phyloP scores from a whole-genome alignment of 805 yeast species.

The Myxozyma monticola region DNA sequence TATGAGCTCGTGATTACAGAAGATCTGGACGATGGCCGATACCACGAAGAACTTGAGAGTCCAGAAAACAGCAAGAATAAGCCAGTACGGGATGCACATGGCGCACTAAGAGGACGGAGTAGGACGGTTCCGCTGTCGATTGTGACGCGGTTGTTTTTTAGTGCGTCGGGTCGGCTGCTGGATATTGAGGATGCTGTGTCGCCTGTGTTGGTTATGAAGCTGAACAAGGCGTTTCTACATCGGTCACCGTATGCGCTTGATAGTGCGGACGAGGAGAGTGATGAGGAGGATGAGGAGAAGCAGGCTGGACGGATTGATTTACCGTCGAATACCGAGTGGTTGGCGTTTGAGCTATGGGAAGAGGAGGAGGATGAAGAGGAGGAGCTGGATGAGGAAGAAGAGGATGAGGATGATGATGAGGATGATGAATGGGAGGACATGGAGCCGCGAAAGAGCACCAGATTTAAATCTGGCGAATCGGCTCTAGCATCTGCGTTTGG shows the following conservation, averaged over 20 bases:
- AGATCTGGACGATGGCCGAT: constrained; percentile 67
- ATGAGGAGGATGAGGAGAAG: constrained; percentile 22
- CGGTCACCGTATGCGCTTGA: constrained; percentile 12
- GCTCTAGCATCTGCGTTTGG: constrained; percentile 17
- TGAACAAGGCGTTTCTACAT: constrained; percentile 35
- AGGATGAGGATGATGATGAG: constrained; percentile 33
- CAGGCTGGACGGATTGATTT: constrained; percentile 14
- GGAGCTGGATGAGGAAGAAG: constrained; percentile 37
- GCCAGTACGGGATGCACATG: neutral
- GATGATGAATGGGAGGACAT: constrained; percentile 32
- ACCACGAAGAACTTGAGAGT: constrained; percentile 59
- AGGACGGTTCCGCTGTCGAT: constrained; percentile 43
- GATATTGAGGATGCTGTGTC: constrained; percentile 60
- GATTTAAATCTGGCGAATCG: constrained; percentile 2
- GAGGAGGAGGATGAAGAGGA: constrained; percentile 19
- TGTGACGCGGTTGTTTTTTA: constrained; percentile 59
- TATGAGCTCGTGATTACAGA: constrained; percentile 55
- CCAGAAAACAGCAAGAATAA: constrained; percentile 29
- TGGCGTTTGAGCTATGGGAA: constrained; percentile 31
- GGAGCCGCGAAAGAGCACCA: constrained; percentile 19
- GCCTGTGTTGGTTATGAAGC: constrained; percentile 68
- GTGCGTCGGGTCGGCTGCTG: constrained; percentile 66
- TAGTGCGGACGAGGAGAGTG: constrained; percentile 15
- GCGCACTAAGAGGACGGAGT: constrained; percentile 29
- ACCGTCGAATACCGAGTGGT: constrained; percentile 32